Evolutionary conservation across 208 protist species (phyloP).

Genomic region (Crithidia brevicula): DNA sequence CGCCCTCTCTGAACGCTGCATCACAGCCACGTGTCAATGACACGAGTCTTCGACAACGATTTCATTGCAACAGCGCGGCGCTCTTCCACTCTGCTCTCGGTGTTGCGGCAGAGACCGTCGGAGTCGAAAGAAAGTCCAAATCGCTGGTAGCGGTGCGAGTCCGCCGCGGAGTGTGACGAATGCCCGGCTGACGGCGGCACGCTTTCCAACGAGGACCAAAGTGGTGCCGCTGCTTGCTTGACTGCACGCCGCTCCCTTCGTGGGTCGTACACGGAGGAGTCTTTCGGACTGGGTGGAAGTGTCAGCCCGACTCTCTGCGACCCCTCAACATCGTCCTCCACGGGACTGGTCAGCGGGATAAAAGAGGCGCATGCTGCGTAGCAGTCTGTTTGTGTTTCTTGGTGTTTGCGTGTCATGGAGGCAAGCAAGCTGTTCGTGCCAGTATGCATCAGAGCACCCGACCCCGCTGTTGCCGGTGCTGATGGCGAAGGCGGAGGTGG

Average conservation of each 20-base stretch:
- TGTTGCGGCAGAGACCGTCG: background rate
- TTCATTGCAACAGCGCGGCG: background rate
- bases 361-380: no score
- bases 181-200: background rate
- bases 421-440: no score
- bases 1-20: background rate
- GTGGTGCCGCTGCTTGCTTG: background rate
- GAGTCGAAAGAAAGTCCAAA: conserved; percentile 6
- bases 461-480: no score
- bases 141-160: conserved; percentile 1
- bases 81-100: background rate
- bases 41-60: conserved; percentile 4
- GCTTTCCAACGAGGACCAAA: conserved; percentile 2
- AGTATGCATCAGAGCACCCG: no score
- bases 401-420: no score
- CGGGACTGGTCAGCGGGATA: no score
- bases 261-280: no score
- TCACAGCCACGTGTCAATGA: conserved; percentile 38
- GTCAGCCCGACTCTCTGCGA: no score
- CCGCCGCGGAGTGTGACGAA: background rate
- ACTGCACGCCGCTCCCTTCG: background rate
- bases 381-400: no score
- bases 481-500: no score
- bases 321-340: no score
- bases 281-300: no score